phyloP scores from a whole-genome alignment of 2,329 filamentous ascomycete species.

The Didymella sp. region DNA sequence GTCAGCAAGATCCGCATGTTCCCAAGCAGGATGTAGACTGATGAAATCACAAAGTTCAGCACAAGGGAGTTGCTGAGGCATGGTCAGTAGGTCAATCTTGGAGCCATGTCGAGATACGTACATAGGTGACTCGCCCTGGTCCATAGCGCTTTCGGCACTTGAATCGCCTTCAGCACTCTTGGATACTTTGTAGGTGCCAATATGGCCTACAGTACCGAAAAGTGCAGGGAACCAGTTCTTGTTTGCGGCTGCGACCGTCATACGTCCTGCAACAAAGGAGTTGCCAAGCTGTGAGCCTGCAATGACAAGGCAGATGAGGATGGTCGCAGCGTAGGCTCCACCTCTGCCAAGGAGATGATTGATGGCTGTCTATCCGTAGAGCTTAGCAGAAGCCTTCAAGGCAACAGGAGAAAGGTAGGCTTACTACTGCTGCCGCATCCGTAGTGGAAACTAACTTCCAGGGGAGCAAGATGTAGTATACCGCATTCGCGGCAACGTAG shows the following conservation, averaged over 20 bases:
- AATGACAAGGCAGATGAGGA: conserved; percentile 66
- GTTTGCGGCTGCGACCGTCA: conserved; percentile 65
- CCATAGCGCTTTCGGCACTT: conserved; percentile 33
- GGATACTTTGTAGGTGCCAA: conserved; percentile 38
- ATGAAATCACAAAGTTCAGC: conserved; percentile 49
- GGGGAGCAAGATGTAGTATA: conserved; percentile 68
- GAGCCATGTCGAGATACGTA: conserved; percentile 9
- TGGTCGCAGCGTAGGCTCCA: conserved; percentile 59
- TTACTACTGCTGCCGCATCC: conserved; percentile 69
- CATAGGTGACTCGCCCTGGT: conserved; percentile 48
- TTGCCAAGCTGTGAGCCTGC: conserved; percentile 68
- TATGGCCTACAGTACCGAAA: conserved; percentile 39
- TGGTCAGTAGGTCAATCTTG: not conserved
- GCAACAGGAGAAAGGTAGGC: conserved; percentile 19
- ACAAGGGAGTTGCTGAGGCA: conserved; percentile 41
- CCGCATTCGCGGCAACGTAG: conserved; percentile 66
- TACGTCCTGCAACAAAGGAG: conserved; percentile 68
- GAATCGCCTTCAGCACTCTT: conserved; percentile 15
- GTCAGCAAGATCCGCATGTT: conserved; percentile 69
- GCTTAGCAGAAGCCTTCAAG: not conserved
- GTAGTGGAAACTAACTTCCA: conserved; percentile 66
- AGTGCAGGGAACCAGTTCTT: conserved; percentile 42
- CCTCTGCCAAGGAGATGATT: conserved; percentile 62
- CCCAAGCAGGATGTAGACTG: conserved; percentile 67
- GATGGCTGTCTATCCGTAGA: conserved; percentile 38